A percentile compares a stretch with the other conserved stretches of the same genome.
Evolutionary conservation across 192 early-diverging fungal genomes (phyloP).

Genomic region (Pecoramyces ruminantium): DNA sequence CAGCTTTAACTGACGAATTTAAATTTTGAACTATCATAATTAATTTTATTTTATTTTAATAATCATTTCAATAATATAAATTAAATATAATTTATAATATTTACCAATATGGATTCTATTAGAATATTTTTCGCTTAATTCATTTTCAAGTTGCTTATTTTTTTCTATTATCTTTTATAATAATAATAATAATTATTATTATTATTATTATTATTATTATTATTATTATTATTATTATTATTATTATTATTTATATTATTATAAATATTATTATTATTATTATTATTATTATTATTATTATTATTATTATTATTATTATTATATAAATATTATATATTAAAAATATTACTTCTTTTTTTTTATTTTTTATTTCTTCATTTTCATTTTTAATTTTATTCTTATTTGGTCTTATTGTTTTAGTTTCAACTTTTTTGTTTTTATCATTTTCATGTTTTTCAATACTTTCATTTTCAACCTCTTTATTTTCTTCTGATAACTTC

Average conservation of each 20-base stretch:
- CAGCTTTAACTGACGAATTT: constrained; percentile 26
- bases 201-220: no score
- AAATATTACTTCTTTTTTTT: constrained; percentile 4
- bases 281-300: constrained; percentile 7
- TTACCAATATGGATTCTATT: constrained; percentile 53
- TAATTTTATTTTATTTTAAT: no score
- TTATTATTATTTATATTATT: no score
- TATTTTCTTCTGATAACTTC: constrained; percentile 9
- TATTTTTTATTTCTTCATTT: constrained; percentile 7
- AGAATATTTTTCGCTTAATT: constrained; percentile 32
- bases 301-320: no score
- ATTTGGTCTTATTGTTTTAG: neutral
- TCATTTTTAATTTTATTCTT: constrained; percentile 4
- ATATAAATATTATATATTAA: no score
- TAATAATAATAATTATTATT: no score
- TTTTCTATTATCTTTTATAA: constrained; percentile 8
- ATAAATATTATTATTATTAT: constrained; percentile 11
- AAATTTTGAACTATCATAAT: constrained; percentile 3
- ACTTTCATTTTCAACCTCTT: constrained; percentile 1
- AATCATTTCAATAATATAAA: no score
- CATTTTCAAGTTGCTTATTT: constrained; percentile 5
- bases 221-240: constrained; percentile 19
- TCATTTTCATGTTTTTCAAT: neutral
- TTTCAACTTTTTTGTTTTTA: neutral
- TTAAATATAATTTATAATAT: constrained; percentile 18